Base-by-base conservation (phyloP, 768 basidiomycete species). In the Lyophyllum shimeji region DNA sequence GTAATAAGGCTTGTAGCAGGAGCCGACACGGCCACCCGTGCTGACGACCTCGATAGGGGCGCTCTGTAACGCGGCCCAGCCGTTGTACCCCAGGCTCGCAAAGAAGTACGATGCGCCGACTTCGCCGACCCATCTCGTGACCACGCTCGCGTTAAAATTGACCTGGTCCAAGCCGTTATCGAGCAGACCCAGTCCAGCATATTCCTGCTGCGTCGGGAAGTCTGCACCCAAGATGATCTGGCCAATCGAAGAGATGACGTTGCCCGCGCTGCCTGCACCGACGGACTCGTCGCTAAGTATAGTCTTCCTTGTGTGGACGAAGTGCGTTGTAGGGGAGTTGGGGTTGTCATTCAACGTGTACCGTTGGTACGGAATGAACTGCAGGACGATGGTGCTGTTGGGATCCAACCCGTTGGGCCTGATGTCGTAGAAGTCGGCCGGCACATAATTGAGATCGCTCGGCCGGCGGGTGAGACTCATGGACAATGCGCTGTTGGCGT, bases 51-150 rank as follows among this genome's bases (percentile, higher is more conserved):
- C 46, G 2, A 65, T n/a, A 0, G 59, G 46, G 17, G 45, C 8
- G n/a, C 47, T 51, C 8, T 54, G 46, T 2, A 40, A 49, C 8
- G 62, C 64, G 5, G 62, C 58, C 62, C 59, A 65, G 21, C 60
- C 64, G 25, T 63, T 66, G 46, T 60, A 63, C 9, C 55, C 59
- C n/a, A 60, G 13, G 40, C 59, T 62, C 1, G 53, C 52, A 3
- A 50, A 46, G 11, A 58, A n/a, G 42, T 47, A 53, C 6, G 65
- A 63, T 18, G 59, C 63, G 7, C 62, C 65, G 13, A 62, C 58
- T 48, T 59, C 37, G 0, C 60, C 62, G 2, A 52, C 54, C 62
- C 60, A 66, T 46, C 33, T 37, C 15, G 55, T 52, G 6, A 47
- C 34, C 5, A 24, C 12, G 20, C 18, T n/a, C 8, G 52, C 18